These are phyloP conservation scores for Emmonsiellopsis sp. DNA, from an alignment of 2,329 filamentous ascomycete species.

Conservation along the genomic window DNA sequence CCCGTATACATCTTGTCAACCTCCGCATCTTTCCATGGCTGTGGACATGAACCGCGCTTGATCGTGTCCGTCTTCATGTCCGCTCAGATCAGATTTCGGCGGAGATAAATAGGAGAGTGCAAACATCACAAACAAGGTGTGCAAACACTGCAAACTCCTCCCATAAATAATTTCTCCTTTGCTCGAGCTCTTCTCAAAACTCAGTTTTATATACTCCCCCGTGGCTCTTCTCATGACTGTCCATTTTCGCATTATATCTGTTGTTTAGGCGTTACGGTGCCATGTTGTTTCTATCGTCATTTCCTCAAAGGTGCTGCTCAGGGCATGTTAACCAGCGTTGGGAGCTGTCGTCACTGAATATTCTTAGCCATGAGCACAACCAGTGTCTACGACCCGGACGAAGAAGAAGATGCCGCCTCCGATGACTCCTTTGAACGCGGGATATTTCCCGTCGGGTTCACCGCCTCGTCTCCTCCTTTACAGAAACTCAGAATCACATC, in stretches of 20 bases:
- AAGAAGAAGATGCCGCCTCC: conserved; percentile 14
- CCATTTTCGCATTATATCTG: not conserved
- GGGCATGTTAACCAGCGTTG: conserved; percentile 1
- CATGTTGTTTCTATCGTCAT: conserved; percentile 4
- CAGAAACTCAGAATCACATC: conserved; percentile 9
- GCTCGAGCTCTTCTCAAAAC: not conserved
- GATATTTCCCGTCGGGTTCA: not conserved
- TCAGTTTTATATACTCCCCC: not conserved
- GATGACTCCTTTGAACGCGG: not conserved
- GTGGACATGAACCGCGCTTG: not conserved
- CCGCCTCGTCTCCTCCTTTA: conserved; percentile 10
- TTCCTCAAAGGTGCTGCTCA: conserved; percentile 1
- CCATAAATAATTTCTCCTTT: not conserved
- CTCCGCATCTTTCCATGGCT: conserved; percentile 16
- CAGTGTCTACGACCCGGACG: conserved; percentile 23
- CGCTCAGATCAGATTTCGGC: not conserved
- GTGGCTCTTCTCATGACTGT: not conserved
- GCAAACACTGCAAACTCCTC: conserved; percentile 9
- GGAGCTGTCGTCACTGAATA: not conserved
- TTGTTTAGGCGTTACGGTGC: conserved; percentile 2
- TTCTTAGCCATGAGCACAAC: conserved; percentile 27
- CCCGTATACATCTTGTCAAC: conserved; percentile 20
- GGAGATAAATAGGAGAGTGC: conserved; percentile 17
- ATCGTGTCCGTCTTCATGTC: not conserved
- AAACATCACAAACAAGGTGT: conserved; percentile 21